Conservation (phyloP, 345 rosid genomes). For the Corchorus olitorius region DNA sequence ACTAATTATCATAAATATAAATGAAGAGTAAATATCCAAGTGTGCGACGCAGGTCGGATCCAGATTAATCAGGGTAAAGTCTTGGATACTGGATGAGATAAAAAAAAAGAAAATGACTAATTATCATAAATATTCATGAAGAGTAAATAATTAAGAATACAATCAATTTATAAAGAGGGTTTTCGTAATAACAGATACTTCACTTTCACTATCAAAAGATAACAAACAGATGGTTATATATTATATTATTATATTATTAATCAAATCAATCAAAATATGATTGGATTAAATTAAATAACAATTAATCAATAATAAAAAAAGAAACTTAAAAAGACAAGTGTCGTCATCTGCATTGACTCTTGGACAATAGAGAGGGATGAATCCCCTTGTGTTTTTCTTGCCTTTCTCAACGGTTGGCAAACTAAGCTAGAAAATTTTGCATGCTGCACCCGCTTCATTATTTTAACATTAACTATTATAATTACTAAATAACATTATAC, state of each 20-base stretch:
- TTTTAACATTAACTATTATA: background rate
- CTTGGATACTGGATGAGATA: no score
- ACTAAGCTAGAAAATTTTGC: conserved; percentile 38
- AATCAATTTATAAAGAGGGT: background rate
- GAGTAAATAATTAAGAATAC: background rate
- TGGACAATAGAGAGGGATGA: conserved; percentile 17
- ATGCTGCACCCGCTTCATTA: conserved; percentile 16
- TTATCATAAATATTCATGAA: no score
- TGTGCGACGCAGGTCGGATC: no score
- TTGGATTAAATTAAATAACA: conserved; percentile 19
- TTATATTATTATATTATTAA: conserved; percentile 18
- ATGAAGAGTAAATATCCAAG: no score
- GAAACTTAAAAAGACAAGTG: conserved; percentile 21
- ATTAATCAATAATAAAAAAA: background rate
- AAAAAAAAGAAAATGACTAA: no score
- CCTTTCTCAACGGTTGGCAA: conserved; percentile 51
- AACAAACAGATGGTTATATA: background rate
- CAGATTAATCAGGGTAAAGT: no score
- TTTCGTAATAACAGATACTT: conserved; percentile 9
- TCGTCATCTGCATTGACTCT: conserved; percentile 42
- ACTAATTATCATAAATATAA: no score
- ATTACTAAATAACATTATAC: background rate
- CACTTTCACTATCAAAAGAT: background rate
- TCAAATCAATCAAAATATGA: background rate
- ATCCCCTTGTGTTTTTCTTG: background rate